Conservation (phyloP, 805 yeast species). For the Wickerhamomyces bisporus region DNA sequence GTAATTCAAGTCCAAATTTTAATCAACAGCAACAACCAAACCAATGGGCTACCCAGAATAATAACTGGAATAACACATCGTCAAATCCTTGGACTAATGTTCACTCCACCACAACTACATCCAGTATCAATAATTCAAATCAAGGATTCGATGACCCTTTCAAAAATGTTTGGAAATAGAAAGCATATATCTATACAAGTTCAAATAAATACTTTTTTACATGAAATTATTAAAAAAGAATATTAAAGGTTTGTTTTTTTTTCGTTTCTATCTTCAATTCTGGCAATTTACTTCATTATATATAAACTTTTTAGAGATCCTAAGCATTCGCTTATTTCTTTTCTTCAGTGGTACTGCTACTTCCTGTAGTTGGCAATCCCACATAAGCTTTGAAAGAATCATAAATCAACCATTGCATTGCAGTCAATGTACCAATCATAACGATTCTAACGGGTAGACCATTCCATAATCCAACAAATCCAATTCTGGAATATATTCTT, state of each 20-base stretch:
- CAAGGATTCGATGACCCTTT: slow-evolving; percentile 39
- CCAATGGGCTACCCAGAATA: neutral
- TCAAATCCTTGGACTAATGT: slow-evolving; percentile 4
- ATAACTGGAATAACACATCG: slow-evolving; percentile 1
- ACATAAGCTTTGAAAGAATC: slow-evolving; percentile 93
- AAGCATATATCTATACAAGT: too few relatives aligned
- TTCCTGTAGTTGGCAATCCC: slow-evolving; percentile 94
- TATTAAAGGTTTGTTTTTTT: too few relatives aligned
- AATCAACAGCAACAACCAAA: slow-evolving; percentile 2
- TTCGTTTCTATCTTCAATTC: too few relatives aligned
- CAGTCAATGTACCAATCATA: slow-evolving; percentile 97
- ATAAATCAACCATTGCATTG: slow-evolving; percentile 94
- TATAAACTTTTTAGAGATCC: too few relatives aligned
- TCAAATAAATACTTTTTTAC: too few relatives aligned
- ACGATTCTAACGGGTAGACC: slow-evolving; percentile 91
- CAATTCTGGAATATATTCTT: slow-evolving; percentile 78
- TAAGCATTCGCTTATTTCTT: too few relatives aligned
- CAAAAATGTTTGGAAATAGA: slow-evolving; percentile 63
- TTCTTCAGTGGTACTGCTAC: neutral
- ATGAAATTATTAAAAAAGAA: too few relatives aligned
- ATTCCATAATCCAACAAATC: slow-evolving; percentile 90
- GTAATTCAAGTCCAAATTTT: slow-evolving; percentile 4
- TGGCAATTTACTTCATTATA: too few relatives aligned
- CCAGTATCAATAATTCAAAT: slow-evolving; percentile 2
- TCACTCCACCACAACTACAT: too few relatives aligned